phyloP scores from a whole-genome alignment of 768 basidiomycete genomes.

The Agaricus subrufescens region DNA sequence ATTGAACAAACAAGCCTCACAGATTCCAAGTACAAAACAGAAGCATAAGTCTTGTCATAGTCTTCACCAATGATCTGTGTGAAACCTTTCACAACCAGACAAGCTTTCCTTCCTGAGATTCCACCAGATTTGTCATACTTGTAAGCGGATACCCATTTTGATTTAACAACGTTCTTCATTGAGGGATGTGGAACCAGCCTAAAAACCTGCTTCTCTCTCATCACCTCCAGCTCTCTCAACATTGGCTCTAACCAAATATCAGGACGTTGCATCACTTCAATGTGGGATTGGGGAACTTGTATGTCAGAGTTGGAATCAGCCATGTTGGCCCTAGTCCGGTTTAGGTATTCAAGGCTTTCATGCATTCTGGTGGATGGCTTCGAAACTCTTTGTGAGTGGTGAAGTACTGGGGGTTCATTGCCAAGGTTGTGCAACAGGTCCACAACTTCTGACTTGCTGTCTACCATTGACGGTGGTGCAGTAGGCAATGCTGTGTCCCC shows the following conservation, averaged over 20 bases:
- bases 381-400: neutral
- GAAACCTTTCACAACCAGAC: constrained; percentile 14
- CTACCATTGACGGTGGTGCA: no score
- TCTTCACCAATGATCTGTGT: constrained; percentile 13
- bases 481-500: no score
- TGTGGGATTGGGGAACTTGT: neutral
- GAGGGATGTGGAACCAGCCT: constrained; percentile 6
- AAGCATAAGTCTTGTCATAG: constrained; percentile 15
- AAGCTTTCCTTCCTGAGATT: constrained; percentile 10
- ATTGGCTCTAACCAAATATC: constrained; percentile 9
- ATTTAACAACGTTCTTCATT: constrained; percentile 9
- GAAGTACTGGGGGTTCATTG: no score
- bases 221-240: neutral
- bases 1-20: no score
- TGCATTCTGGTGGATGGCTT: constrained; percentile 23
- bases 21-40: no score
- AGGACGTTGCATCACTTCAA: constrained; percentile 3
- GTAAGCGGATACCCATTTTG: constrained; percentile 7
- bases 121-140: constrained; percentile 13
- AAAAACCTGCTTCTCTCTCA: constrained; percentile 23
- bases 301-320: no score
- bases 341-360: no score
- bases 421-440: no score
- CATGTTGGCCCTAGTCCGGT: no score
- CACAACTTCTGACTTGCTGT: no score